phyloP scores from a whole-genome alignment of 2,329 filamentous ascomycete species.

The Fusarium sp. region DNA sequence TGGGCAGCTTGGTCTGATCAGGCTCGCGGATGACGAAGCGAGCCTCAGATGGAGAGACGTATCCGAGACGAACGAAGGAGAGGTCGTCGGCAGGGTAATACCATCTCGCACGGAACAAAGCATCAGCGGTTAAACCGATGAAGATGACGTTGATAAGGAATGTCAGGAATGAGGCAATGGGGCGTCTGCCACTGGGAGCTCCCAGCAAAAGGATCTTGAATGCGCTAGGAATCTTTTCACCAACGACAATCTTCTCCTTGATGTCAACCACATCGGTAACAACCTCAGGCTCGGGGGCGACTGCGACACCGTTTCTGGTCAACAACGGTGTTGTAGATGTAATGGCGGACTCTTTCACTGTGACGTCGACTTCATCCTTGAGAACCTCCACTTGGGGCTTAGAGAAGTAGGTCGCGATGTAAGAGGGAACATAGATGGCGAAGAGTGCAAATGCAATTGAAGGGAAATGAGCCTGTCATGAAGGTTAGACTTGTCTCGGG shows the following conservation, averaged over 20 bases:
- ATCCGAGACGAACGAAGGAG: slow-evolving; percentile 88
- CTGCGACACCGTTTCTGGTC: slow-evolving; percentile 47
- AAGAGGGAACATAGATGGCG: slow-evolving; percentile 74
- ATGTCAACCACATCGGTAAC: slow-evolving; percentile 68
- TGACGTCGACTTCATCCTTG: slow-evolving; percentile 70
- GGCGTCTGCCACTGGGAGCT: slow-evolving; percentile 77
- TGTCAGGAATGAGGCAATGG: slow-evolving; percentile 73
- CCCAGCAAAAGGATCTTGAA: slow-evolving; percentile 80
- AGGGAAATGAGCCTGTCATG: slow-evolving; percentile 53
- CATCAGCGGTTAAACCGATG: slow-evolving; percentile 78
- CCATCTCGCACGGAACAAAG: slow-evolving; percentile 78
- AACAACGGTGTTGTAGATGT: slow-evolving; percentile 43
- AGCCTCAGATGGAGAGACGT: slow-evolving; percentile 83
- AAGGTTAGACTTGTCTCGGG: slow-evolving; percentile 29
- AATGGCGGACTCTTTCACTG: slow-evolving; percentile 60
- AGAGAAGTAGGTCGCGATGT: slow-evolving; percentile 68
- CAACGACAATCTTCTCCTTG: slow-evolving; percentile 71
- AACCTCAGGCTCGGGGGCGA: slow-evolving; percentile 50
- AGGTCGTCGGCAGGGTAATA: slow-evolving; percentile 79
- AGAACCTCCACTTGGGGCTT: slow-evolving; percentile 69
- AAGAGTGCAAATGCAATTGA: slow-evolving; percentile 72
- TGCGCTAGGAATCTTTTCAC: slow-evolving; percentile 66
- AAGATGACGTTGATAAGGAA: slow-evolving; percentile 79
- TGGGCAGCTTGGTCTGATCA: slow-evolving; percentile 77
- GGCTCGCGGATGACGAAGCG: slow-evolving; percentile 89